Base-by-base conservation (phyloP, 78 protist species). In the Dictyostelium firmibasis region DNA sequence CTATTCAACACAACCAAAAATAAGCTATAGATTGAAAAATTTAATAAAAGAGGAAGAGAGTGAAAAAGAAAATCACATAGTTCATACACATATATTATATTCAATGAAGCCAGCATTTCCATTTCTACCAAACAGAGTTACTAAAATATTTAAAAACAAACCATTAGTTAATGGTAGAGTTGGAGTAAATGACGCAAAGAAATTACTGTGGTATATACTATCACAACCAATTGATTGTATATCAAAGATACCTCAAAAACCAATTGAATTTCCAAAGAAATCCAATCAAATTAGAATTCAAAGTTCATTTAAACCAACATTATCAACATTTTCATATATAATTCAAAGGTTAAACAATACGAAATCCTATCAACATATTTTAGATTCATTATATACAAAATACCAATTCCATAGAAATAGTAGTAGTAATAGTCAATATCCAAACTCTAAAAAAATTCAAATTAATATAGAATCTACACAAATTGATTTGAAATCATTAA, bases 171-270 rank as follows among this genome's bases (percentile, higher is more conserved):
- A 27, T 67, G 36, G 33, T 67, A n/a, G 11, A 10, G 36, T 72
- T 33, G 11, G 47, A 41, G 20, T 14, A n/a, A 77, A 77, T 77
- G 11, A 43, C n/a, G 7, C 60, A 77, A 43, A 77, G 14, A 77
- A 43, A 77, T 41, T 77, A 77, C 2, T 77, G n/a, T 77, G 83
- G 83, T 77, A n/a, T 77, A 38, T 77, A 35, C 27, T 77, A 41
- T 67, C 75, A 9, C 31, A 25, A 67, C 75, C 75, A 10, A 2
- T 67, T 8, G 5, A 33, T 8, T 67, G 75, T 10, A 67, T 67
- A 14, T n/a, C 75, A 9, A 67, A 11, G 10, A 7, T 8, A 36
- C 23, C 8, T 8, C 60, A 20, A 38, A 31, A 31, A 41, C 29
- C 43, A 36, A 35, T 13, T 23, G 27, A 20, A 38, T n/a, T 23